Conservation (phyloP, 192 early-diverging fungal species). For the Geranomyces michiganensis region DNA sequence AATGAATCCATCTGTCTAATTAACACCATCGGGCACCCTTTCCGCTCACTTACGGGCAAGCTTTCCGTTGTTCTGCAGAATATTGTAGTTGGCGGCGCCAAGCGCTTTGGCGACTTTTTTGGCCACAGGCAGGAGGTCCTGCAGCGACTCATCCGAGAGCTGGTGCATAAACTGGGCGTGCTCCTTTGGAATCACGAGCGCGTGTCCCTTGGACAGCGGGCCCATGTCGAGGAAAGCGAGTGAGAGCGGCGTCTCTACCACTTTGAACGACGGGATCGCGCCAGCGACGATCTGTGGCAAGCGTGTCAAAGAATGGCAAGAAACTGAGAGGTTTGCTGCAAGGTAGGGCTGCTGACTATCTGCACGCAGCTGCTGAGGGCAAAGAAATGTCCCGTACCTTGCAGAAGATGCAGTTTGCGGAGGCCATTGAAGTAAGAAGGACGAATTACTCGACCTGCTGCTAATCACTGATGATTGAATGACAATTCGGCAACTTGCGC, state of each 20-base stretch:
- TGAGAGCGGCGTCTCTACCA: constrained; percentile 78
- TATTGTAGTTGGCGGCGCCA: constrained; percentile 81
- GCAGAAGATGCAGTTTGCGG: constrained; percentile 86
- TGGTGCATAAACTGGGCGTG: constrained; percentile 91
- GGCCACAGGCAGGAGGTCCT: constrained; percentile 82
- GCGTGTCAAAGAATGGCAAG: constrained; percentile 7
- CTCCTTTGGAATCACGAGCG: constrained; percentile 76
- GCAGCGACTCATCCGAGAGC: constrained; percentile 80
- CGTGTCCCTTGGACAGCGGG: constrained; percentile 75
- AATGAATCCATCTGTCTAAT: too few relatives aligned
- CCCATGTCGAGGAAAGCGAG: constrained; percentile 83
- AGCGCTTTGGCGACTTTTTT: constrained; percentile 85
- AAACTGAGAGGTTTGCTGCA: background rate
- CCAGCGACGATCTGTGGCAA: constrained; percentile 45
- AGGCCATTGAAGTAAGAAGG: too few relatives aligned
- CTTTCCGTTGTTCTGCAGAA: constrained; percentile 81
- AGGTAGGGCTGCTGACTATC: too few relatives aligned
- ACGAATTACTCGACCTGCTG: too few relatives aligned
- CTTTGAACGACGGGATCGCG: constrained; percentile 81
- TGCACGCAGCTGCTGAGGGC: too few relatives aligned
- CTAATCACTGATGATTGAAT: too few relatives aligned
- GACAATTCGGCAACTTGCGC: too few relatives aligned
- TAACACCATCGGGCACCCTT: background rate
- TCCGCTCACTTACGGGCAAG: constrained; percentile 55
- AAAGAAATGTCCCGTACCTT: constrained; percentile 62